phyloP scores from a whole-genome alignment of 345 rosid species.

The Salix dunnii region DNA sequence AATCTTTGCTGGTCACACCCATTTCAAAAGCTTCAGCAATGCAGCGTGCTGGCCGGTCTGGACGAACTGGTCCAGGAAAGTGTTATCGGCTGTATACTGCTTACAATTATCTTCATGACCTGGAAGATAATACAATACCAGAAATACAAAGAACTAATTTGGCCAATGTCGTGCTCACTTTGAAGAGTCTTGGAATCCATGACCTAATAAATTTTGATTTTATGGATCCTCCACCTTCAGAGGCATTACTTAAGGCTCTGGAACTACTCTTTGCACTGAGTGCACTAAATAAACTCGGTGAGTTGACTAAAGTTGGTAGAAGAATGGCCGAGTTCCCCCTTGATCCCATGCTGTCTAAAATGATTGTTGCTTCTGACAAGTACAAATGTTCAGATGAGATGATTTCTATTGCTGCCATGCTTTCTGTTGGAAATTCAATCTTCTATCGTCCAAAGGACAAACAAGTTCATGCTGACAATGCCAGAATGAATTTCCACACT shows the following conservation, averaged over 20 bases:
- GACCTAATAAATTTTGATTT: conserved; percentile 89
- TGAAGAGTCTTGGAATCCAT: conserved; percentile 97
- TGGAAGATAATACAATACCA: conserved; percentile 89
- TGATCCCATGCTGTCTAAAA: conserved; percentile 89
- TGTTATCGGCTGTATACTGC: conserved; percentile 87
- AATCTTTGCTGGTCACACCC: conserved; percentile 81
- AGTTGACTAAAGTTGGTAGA: conserved; percentile 90
- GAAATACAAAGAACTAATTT: conserved; percentile 95
- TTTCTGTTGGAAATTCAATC: conserved; percentile 87
- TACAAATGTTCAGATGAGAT: conserved; percentile 88
- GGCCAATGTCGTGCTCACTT: conserved; percentile 84
- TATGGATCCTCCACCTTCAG: conserved; percentile 98
- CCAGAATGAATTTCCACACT: conserved; percentile 84
- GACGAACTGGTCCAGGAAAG: conserved; percentile 94
- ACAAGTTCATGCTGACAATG: conserved; percentile 97
- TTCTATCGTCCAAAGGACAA: conserved; percentile 97
- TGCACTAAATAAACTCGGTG: conserved; percentile 88
- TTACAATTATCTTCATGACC: conserved; percentile 71
- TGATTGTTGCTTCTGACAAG: conserved; percentile 90
- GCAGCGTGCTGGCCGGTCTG: conserved; percentile 96
- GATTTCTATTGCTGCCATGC: conserved; percentile 88
- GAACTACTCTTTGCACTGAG: conserved; percentile 83
- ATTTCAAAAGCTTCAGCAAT: conserved; percentile 94
- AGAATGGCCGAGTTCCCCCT: conserved; percentile 97
- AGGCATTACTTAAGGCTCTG: conserved; percentile 83